Base-by-base conservation (phyloP, 1,284 basidiomycete genomes). In the Ceratobasidium sp. region DNA sequence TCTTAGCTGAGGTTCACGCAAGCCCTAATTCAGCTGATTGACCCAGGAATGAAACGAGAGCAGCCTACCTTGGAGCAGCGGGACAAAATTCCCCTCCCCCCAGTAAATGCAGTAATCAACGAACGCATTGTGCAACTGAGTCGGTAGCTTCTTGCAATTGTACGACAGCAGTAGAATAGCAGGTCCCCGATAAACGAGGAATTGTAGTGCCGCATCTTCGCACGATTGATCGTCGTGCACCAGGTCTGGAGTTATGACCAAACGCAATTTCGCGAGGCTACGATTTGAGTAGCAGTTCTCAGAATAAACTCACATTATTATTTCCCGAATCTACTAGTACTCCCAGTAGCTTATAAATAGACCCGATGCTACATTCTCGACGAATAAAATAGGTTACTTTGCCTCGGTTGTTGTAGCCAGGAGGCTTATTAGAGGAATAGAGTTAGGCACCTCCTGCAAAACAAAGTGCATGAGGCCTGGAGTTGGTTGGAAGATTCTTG, bases 381-480 rank as follows among this genome's bases (percentile, higher is more conserved):
- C 45, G 10, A 50, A 64, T 13, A 42, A 52, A 32, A 64, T n/a
- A 4, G 27, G 27, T 22, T 64, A 50, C 15, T 64, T 20, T 15
- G 13, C 1, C 8, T 8, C 12, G 22, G 8, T 15, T 10, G 25
- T 34, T 5, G 49, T 34, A 22, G 60, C 31, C 6, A 64, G 32
- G 27, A 47, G 17, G 29, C 49, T 7, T 7, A 65, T 65, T 3
- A 53, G 49, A 1, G 62, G 62, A 40, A 65, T 52, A 2, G 45
- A 32, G 22, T 65, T 50, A 17, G 54, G 32, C 8, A 42, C 62
- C 10, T 65, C 49, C 34, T 65, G 25, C 2, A 65, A 12, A 15
- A 43, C 15, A n/a, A 65, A 32, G 31, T 62, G 38, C 1, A 5
- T 47, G 13, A 27, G 20, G 1, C 56, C 38, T 4, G 27, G 56